Conservation (phyloP, 768 basidiomycete genomes). For the Albatrellus ellisii region DNA sequence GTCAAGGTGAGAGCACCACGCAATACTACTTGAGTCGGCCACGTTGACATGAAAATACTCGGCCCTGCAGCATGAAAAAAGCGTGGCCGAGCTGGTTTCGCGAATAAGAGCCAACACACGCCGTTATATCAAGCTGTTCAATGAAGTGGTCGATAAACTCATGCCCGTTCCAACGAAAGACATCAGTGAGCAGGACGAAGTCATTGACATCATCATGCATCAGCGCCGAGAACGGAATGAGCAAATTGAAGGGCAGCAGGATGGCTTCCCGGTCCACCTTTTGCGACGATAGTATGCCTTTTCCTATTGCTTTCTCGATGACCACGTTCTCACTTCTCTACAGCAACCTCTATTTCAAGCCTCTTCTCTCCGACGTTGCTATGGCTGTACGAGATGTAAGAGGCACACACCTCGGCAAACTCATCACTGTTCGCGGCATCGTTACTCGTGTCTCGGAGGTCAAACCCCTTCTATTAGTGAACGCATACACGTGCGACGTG, state of each 20-base stretch:
- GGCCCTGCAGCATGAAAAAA: conserved; percentile 46
- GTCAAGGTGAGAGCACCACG: conserved; percentile 36
- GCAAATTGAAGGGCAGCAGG: conserved; percentile 57
- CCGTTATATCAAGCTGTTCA: conserved; percentile 83
- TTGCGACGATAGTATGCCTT: conserved; percentile 85
- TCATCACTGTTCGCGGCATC: conserved; percentile 95
- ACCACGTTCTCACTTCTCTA: conserved; percentile 4
- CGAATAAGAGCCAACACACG: conserved; percentile 78
- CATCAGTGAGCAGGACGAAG: conserved; percentile 84
- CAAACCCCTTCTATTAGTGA: conserved; percentile 92
- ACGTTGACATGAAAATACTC: not conserved
- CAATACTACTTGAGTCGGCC: conserved; percentile 4
- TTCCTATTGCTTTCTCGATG: conserved; percentile 7
- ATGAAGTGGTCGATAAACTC: conserved; percentile 80
- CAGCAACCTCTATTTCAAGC: conserved; percentile 92
- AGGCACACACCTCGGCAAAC: conserved; percentile 72
- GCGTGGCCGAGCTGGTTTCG: conserved; percentile 57
- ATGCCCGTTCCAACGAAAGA: conserved; percentile 85
- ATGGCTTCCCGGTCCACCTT: conserved; percentile 82
- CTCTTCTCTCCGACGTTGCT: conserved; percentile 58
- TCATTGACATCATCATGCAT: conserved; percentile 92
- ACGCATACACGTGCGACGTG: conserved; percentile 96
- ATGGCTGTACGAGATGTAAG: conserved; percentile 90
- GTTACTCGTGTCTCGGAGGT: conserved; percentile 98
- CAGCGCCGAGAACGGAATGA: conserved; percentile 86